These are phyloP conservation scores for Pharnaceum exiguum DNA, from an alignment of 148 eudicot genomes.

Conservation along the genomic window DNA sequence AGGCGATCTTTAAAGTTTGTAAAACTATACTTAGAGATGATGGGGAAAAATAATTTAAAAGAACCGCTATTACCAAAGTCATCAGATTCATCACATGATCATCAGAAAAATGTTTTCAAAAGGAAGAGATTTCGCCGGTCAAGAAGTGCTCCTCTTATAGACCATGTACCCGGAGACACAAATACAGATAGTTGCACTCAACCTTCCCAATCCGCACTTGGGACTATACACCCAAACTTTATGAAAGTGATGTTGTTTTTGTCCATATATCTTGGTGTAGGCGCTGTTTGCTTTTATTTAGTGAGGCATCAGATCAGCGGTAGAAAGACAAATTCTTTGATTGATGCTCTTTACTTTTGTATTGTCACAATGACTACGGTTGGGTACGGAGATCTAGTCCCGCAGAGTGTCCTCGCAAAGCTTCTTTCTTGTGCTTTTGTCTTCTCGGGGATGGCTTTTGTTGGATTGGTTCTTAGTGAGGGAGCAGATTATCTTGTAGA, in stretches of 20 bases:
- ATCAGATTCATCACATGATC: conserved; percentile 13
- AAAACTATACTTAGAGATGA: conserved; percentile 14
- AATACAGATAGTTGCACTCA: conserved; percentile 13
- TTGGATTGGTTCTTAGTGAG: conserved; percentile 51
- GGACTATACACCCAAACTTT: conserved; percentile 58
- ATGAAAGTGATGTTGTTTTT: conserved; percentile 35
- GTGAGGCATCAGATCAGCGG: conserved; percentile 58
- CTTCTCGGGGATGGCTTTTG: conserved; percentile 73
- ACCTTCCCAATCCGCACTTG: conserved; percentile 23
- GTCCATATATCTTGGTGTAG: conserved; percentile 40
- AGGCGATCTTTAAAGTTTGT: conserved; percentile 9
- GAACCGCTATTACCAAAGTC: conserved; percentile 25
- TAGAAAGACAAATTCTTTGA: conserved; percentile 46
- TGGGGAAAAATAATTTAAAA: conserved; percentile 14
- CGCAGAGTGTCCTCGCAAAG: conserved; percentile 43
- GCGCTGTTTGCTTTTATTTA: conserved; percentile 55
- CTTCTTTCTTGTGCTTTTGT: conserved; percentile 87
- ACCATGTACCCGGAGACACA: conserved; percentile 29
- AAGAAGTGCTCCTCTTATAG: conserved; percentile 57
- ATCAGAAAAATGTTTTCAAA: conserved; percentile 21
- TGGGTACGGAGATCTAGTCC: conserved; percentile 92
- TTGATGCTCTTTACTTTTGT: conserved; percentile 84
- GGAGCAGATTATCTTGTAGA: conserved; percentile 84
- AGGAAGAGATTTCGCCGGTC: conserved; percentile 45
- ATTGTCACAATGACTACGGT: conserved; percentile 93